Evolutionary conservation across 352 stramenopile species (phyloP), one percentile per base, ranked within the genome.

Genomic region (Globisporangium radiosum): DNA sequence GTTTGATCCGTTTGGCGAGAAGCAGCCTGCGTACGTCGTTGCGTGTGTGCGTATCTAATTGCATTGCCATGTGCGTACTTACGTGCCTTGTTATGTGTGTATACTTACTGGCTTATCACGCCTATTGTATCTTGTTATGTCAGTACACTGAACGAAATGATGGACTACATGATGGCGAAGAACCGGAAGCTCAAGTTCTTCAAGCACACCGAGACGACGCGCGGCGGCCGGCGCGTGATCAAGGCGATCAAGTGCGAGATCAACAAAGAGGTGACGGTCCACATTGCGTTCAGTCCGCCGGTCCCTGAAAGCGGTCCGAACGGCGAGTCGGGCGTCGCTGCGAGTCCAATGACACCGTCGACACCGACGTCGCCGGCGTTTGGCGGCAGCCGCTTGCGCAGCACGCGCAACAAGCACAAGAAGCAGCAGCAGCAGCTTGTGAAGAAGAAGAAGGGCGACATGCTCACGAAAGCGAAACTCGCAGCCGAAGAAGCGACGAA

Each of bases 131-230:
- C 13, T 42, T 11, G 45, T 3, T 61, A 6, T 47, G 8, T 60
- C 49, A 84, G 75, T 38, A 92, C 80, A 19, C 71, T 94, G 47
- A 90, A 89, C 52, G 82, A 94, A 57, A 94, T 94, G 85, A 92
- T 94, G 85, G 85, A 94, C 63, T 94, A 78, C 60, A 87, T 94
- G 75, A 92, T 92, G 78, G 78, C 76, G 56, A 90, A 90, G 59
- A 94, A 92, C 60, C 81, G 82, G 59, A 92, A 91, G 57, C 80
- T 91, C 69, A 92, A 92, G 69, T 94, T 94, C 56, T 92, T 88
- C 64, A 94, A 94, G 65, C 85, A 92, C 48, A 75, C 79, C 9
- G 85, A 94, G 68, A 94, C 85, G 13, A 94, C 85, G 39, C 77
- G 85, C 33, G 85, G 85, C 19, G 85, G 85, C 11, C 82, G 85